Base-by-base conservation (phyloP, 2,329 filamentous ascomycete genomes). In the Scortechinia acanthostroma region DNA sequence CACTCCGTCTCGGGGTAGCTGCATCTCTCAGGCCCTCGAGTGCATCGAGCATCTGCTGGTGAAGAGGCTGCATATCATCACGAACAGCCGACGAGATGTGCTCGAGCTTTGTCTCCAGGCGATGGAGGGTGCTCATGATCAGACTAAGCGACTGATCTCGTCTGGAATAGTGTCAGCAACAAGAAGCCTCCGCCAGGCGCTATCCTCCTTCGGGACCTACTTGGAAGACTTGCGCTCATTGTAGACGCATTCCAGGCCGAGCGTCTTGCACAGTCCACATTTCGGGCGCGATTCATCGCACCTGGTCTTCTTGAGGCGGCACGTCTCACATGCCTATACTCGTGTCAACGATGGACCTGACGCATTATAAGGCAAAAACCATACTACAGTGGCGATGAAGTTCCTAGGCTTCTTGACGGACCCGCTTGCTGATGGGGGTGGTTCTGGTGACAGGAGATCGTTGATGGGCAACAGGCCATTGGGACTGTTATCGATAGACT, bases 91-190 rank as follows among this genome's bases (percentile, higher is more conserved):
- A 68, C 14, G n/a, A 15, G 21, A 73, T 55, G 44, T 66, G 63
- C 51, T 76, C 72, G 30, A 76, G 60, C 52, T 76, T 76, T 3
- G 65, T 62, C 53, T 76, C 73, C 16, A 76, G 61, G 13, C 73
- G 63, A 55, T 71, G 65, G 20, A 76, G 65, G 10, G 72, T 72
- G 51, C 73, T 75, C 56, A 76, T 74, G 22, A 75, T 73, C 54
- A 74, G 66, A 21, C 68, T 64, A 53, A 76, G 66, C 3, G 73
- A 74, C 45, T 74, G 70, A 47, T 76, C 73, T 44, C 71, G 74
- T 50, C 69, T 72, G 43, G 28, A 45, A 22, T 42, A n/a, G 45
- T 42, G 37, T 13, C 28, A 23, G 42, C 42, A 33, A 21, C 13
- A 21, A 45, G 16, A n/a, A 25, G 20, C 28, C 28, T 28, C 3